Percentiles rank a stretch among this genome's conserved stretches.
These are phyloP conservation scores for Venturia oleaginea DNA, from an alignment of 2,329 filamentous ascomycete species.

Conservation along the genomic window DNA sequence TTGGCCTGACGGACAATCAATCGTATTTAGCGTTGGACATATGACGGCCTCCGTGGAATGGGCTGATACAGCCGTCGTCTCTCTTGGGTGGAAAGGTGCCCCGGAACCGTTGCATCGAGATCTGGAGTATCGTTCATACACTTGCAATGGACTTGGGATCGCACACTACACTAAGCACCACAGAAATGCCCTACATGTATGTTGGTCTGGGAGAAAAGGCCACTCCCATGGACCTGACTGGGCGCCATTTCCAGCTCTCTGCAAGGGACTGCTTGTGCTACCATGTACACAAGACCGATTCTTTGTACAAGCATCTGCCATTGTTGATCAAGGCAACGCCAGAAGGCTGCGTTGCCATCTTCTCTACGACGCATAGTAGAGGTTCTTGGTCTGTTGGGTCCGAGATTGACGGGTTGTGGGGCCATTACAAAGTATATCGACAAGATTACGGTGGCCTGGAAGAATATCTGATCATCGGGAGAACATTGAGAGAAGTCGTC, in stretches of 20 bases:
- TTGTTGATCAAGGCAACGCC: slow-evolving; percentile 60
- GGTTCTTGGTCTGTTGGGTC: slow-evolving; percentile 59
- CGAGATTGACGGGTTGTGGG: slow-evolving; percentile 70
- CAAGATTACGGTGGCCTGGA: slow-evolving; percentile 65
- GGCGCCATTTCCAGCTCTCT: slow-evolving; percentile 55
- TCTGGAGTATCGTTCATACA: slow-evolving; percentile 57
- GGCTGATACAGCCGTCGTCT: slow-evolving; percentile 48
- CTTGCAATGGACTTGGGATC: slow-evolving; percentile 50
- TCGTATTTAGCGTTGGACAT: slow-evolving; percentile 39
- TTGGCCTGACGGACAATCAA: slow-evolving; percentile 24
- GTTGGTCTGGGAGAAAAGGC: slow-evolving; percentile 65
- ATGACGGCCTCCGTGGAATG: slow-evolving; percentile 47
- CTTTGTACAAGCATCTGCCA: slow-evolving; percentile 68
- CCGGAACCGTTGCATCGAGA: slow-evolving; percentile 52
- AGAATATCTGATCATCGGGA: slow-evolving; percentile 59
- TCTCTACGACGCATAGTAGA: slow-evolving; percentile 57
- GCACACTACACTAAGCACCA: slow-evolving; percentile 58
- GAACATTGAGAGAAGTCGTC: slow-evolving; percentile 58
- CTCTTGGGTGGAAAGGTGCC: slow-evolving; percentile 43
- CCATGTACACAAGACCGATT: slow-evolving; percentile 60
- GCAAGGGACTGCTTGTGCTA: slow-evolving; percentile 68
- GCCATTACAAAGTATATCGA: slow-evolving; percentile 63
- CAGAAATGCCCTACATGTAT: slow-evolving; percentile 55
- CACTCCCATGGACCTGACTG: slow-evolving; percentile 63
- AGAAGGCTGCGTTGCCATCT: slow-evolving; percentile 54